phyloP scores from a whole-genome alignment of 169 alveolate genomes.

The Plasmodium reichenowi region DNA sequence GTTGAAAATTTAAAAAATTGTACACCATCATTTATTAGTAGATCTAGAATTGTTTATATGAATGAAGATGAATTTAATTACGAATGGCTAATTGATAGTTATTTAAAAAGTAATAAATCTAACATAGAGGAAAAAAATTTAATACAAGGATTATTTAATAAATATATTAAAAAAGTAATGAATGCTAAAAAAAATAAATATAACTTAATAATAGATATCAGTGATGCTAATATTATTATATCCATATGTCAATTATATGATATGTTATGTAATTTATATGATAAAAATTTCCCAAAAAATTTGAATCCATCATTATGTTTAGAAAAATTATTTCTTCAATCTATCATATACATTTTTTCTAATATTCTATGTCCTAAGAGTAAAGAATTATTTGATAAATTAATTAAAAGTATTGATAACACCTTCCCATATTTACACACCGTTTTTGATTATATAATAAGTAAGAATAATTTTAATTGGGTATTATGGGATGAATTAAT shows the following conservation, averaged over 20 bases:
- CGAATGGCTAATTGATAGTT: conserved; percentile 73
- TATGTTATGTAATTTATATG: conserved; percentile 74
- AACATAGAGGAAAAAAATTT: conserved; percentile 64
- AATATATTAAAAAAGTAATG: conserved; percentile 74
- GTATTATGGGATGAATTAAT: conserved; percentile 77
- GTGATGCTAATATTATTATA: conserved; percentile 71
- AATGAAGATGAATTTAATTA: conserved; percentile 92
- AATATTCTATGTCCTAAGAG: conserved; percentile 70
- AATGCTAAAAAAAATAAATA: conserved; percentile 61
- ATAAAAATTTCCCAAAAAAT: conserved; percentile 69
- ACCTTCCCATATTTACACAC: conserved; percentile 69
- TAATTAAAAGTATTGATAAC: conserved; percentile 61
- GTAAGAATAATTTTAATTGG: conserved; percentile 73
- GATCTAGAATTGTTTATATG: conserved; percentile 99
- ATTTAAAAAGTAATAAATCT: conserved; percentile 29
- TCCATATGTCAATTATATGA: conserved; percentile 74
- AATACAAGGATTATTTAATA: conserved; percentile 73
- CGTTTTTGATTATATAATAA: conserved; percentile 70
- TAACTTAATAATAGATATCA: conserved; percentile 65
- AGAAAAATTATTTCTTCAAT: conserved; percentile 74
- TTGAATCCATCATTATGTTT: conserved; percentile 65
- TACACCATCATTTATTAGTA: conserved; percentile 97
- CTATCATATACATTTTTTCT: conserved; percentile 62
- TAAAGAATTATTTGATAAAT: conserved; percentile 39
- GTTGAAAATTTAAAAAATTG: conserved; percentile 96